A percentile compares a stretch with the other conserved stretches of the same genome.
Conservation (phyloP, 768 basidiomycete species). For the Mycena indigotica region DNA sequence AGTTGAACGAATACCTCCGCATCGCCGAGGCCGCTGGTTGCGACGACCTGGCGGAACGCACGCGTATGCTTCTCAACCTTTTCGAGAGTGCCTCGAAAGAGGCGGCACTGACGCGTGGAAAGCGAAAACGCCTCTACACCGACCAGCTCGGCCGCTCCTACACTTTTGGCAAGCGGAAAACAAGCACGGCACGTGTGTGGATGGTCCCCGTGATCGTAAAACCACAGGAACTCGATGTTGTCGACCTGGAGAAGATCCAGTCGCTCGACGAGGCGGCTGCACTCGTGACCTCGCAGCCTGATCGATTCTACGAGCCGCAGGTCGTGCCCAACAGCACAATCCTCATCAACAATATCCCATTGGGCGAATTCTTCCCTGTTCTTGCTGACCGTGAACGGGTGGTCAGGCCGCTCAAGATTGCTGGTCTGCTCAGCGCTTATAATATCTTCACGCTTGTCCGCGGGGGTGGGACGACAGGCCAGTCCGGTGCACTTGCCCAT, state of each 20-base stretch:
- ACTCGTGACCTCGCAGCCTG: constrained; percentile 15
- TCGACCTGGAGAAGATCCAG: constrained; percentile 31
- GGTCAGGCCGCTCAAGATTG: constrained; percentile 80
- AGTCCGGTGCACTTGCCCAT: constrained; percentile 83
- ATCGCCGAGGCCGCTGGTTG: constrained; percentile 64
- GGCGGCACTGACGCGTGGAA: constrained; percentile 46
- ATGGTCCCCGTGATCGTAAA: constrained; percentile 62
- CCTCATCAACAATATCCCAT: constrained; percentile 82
- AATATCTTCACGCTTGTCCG: constrained; percentile 75
- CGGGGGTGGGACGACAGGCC: constrained; percentile 90
- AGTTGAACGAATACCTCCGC: constrained; percentile 63
- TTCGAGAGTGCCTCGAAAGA: constrained; percentile 70
- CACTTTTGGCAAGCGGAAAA: constrained; percentile 85
- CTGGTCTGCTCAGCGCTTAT: constrained; percentile 83
- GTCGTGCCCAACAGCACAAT: constrained; percentile 60
- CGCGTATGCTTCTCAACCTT: constrained; percentile 54
- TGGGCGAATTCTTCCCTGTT: constrained; percentile 77
- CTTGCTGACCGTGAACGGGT: constrained; percentile 79
- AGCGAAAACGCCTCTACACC: constrained; percentile 59
- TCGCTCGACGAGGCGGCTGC: constrained; percentile 20
- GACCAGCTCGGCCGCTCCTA: constrained; percentile 86
- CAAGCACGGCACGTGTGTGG: constrained; percentile 90
- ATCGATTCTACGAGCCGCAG: constrained; percentile 18
- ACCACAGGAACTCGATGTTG: constrained; percentile 9
- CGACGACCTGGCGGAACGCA: constrained; percentile 52